A percentile compares a stretch with the other conserved stretches of the same genome.
Conservation (phyloP, 768 basidiomycete genomes). For the Boletus patriciae region DNA sequence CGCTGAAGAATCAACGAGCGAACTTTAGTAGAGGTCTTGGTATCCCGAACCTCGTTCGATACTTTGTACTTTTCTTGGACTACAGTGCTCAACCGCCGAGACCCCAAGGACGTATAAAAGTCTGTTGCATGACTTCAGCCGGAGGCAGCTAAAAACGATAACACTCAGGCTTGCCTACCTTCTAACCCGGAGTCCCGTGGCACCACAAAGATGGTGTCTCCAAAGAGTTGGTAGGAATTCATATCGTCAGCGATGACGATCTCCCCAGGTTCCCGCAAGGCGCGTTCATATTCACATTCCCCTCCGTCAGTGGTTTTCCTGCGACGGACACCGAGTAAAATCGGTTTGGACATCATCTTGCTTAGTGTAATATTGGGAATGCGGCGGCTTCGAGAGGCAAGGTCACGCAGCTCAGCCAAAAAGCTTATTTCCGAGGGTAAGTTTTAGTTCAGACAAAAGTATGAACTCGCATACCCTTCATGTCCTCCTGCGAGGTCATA, state of each 20-base stretch:
- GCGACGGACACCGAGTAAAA: slow-evolving; percentile 71
- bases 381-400: slow-evolving; percentile 64
- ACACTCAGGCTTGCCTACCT: slow-evolving; percentile 45
- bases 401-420: slow-evolving; percentile 72
- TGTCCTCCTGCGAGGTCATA: slow-evolving; percentile 64
- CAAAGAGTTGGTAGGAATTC: slow-evolving; percentile 71
- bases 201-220: slow-evolving; percentile 65
- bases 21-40: slow-evolving; percentile 47
- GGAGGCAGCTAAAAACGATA: no score
- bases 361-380: slow-evolving; percentile 47
- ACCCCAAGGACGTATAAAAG: slow-evolving; percentile 75
- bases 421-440: slow-evolving; percentile 47
- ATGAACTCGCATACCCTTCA: slow-evolving; percentile 48
- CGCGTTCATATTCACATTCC: slow-evolving; percentile 50
- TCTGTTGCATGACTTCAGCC: slow-evolving; percentile 32
- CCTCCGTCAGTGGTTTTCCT: slow-evolving; percentile 48
- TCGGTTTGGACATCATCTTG: slow-evolving; percentile 65
- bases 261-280: slow-evolving; percentile 61
- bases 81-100: slow-evolving; percentile 28
- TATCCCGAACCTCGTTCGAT: slow-evolving; percentile 45
- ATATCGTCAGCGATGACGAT: slow-evolving; percentile 84
- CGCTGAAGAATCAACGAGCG: slow-evolving; percentile 68
- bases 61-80: slow-evolving; percentile 71
- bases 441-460: background rate
- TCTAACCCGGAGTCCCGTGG: slow-evolving; percentile 85